These are phyloP conservation scores for Mucor saturninus DNA, from an alignment of 371 early-diverging fungal genomes.

Conservation along the genomic window DNA sequence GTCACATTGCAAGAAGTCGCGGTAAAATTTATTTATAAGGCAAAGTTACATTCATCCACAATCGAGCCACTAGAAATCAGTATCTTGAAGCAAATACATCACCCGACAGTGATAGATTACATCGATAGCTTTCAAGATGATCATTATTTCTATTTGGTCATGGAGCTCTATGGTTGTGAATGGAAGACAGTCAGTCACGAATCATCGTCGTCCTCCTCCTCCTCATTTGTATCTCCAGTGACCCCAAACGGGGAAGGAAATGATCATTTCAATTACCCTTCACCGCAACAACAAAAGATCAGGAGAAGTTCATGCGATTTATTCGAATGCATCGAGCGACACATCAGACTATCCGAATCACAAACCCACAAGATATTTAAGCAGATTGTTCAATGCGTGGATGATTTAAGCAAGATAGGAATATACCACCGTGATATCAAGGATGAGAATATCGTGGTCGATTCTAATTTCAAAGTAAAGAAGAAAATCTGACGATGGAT, in stretches of 20 bases:
- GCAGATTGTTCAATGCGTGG: conserved; percentile 22
- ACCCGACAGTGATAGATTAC: conserved; percentile 35
- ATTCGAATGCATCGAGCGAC: conserved; percentile 31
- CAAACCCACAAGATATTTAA: conserved; percentile 19
- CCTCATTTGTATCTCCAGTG: not conserved
- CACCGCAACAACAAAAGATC: conserved; percentile 1
- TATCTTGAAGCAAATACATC: conserved; percentile 24
- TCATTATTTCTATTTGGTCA: conserved; percentile 33
- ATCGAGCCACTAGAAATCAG: conserved; percentile 17
- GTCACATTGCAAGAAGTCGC: conserved; percentile 58
- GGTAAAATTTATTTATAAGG: conserved; percentile 71
- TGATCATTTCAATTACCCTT: conserved; percentile 5
- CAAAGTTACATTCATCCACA: conserved; percentile 49
- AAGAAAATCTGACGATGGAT: not conserved
- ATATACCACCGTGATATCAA: conserved; percentile 38
- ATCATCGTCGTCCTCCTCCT: not conserved
- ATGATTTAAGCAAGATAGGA: conserved; percentile 14
- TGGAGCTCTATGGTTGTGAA: conserved; percentile 36
- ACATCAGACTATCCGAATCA: conserved; percentile 19
- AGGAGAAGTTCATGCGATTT: conserved; percentile 21
- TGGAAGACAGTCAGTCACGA: conserved; percentile 62
- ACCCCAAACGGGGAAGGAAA: not conserved
- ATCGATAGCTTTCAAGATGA: conserved; percentile 30
- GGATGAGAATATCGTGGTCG: conserved; percentile 35
- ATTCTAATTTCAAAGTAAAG: conserved; percentile 32